Conservation (phyloP, 169 alveolate genomes). For the Eimeria zaria region DNA sequence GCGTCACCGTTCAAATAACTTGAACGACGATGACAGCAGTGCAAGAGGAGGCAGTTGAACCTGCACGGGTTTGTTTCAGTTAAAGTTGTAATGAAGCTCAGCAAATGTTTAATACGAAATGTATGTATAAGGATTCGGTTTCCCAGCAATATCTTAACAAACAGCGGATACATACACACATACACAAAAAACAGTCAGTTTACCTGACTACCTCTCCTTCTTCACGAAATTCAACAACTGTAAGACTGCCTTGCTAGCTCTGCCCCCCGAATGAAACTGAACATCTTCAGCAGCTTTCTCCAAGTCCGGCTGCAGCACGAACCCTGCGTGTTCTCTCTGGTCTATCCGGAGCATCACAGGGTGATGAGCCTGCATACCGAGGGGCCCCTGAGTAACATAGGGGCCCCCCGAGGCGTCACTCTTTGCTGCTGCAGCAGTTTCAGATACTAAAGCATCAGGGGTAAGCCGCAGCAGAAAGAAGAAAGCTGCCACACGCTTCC, state of each 20-base stretch:
- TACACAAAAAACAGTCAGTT: too few species aligned
- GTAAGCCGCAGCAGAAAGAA: constrained; percentile 26
- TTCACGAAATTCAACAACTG: neutral
- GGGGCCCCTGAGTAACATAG: constrained; percentile 22
- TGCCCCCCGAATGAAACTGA: neutral
- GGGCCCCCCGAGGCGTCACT: neutral
- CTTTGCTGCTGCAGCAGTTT: neutral
- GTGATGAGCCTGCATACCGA: neutral
- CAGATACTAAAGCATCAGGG: neutral
- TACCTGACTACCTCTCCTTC: neutral
- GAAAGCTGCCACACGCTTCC: neutral
- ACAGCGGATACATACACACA: neutral
- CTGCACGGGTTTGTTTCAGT: too few species aligned
- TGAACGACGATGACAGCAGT: too few species aligned
- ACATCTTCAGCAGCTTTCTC: neutral
- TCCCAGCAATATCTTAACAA: neutral
- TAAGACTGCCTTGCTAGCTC: neutral
- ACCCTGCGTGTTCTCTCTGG: neutral
- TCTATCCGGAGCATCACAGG: neutral
- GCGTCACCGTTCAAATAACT: too few species aligned
- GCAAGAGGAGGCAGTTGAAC: neutral
- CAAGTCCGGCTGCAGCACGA: neutral
- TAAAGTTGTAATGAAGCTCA: neutral
- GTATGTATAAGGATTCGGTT: neutral
- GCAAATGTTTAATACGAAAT: neutral